These are phyloP conservation scores for Arctostaphylos glauca DNA, from an alignment of 148 eudicot species.

Conservation along the genomic window DNA sequence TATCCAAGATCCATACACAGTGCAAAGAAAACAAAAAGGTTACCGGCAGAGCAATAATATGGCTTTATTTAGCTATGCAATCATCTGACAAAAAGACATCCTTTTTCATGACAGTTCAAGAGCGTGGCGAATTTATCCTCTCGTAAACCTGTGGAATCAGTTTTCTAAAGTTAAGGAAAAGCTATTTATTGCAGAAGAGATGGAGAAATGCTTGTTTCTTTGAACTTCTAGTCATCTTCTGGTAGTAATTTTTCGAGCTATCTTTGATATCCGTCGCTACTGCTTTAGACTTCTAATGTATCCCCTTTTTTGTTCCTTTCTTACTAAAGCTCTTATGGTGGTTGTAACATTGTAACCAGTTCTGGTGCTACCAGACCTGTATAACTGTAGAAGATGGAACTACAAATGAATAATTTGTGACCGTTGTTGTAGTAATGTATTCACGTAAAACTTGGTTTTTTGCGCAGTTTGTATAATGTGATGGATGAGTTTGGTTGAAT, in stretches of 20 bases:
- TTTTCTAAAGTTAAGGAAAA: slow-evolving; percentile 38
- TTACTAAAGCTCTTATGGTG: background rate
- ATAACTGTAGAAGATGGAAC: background rate
- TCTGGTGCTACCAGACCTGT: slow-evolving; percentile 17
- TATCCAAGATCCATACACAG: background rate
- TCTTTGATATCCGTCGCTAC: background rate
- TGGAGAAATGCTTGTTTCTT: background rate
- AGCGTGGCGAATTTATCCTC: slow-evolving; percentile 57
- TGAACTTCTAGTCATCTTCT: background rate
- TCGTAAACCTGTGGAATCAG: slow-evolving; percentile 45
- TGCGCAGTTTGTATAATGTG: background rate
- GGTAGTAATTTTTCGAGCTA: background rate
- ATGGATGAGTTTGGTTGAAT: background rate
- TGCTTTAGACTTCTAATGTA: background rate
- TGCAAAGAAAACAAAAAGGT: background rate
- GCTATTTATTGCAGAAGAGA: slow-evolving; percentile 4
- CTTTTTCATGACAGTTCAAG: slow-evolving; percentile 60
- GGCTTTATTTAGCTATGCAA: background rate
- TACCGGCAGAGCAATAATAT: background rate
- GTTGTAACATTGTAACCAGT: slow-evolving; percentile 17
- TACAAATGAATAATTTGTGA: background rate
- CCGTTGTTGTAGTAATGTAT: background rate
- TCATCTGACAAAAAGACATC: slow-evolving; percentile 16
- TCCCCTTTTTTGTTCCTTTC: slow-evolving; percentile 9
- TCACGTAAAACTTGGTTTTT: background rate